Base-by-base conservation (phyloP, 768 basidiomycete genomes). In the Tylopilus cervinicoccineus region DNA sequence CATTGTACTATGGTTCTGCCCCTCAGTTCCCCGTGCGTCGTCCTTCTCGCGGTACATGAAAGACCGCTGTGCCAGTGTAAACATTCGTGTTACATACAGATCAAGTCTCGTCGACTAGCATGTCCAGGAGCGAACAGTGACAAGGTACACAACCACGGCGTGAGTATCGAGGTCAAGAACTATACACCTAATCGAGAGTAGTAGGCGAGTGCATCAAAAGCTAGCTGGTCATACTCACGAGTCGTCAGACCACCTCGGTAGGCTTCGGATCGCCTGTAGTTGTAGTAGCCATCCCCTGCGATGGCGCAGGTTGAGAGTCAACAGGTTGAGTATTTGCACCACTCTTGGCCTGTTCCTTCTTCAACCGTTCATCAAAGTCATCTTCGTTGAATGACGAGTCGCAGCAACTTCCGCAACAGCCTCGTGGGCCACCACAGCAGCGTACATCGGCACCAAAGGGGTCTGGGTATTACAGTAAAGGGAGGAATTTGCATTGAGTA, bases 351-450 rank as follows among this genome's bases (percentile, higher is more conserved):
- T 52, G 62, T 13, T 57, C 54, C 47, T 45, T 53, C 33, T 53
- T 65, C 53, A 65, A 12, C 31, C 51, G 65, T 36, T 67, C 65
- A 26, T 67, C 65, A 40, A 67, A 57, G 46, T 58, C 50, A 26
- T 68, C 65, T 14, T 56, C 36, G 45, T 67, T 36, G 43, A 68
- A 68, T 34, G 60, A 57, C n/a, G 57, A 52, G 20, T 58, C 55
- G 13, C 46, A 66, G 29, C 67, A 64, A 37, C 56, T 54, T 12
- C 60, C 55, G 37, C 64, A 66, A 28, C 60, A 67, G 13, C 64
- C 64, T 44, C 48, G 51, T 16, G 53, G 48, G 12, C 64, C 64
- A 45, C 64, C 48, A 23, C 64, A 68, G 36, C 61, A 65, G 19
- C 32, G 36, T 22, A 27, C 38, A 23, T 56, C 49, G 16, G 54